These are phyloP conservation scores for Hygrophila difformis DNA, from an alignment of 257 asterid genomes.

Conservation along the genomic window DNA sequence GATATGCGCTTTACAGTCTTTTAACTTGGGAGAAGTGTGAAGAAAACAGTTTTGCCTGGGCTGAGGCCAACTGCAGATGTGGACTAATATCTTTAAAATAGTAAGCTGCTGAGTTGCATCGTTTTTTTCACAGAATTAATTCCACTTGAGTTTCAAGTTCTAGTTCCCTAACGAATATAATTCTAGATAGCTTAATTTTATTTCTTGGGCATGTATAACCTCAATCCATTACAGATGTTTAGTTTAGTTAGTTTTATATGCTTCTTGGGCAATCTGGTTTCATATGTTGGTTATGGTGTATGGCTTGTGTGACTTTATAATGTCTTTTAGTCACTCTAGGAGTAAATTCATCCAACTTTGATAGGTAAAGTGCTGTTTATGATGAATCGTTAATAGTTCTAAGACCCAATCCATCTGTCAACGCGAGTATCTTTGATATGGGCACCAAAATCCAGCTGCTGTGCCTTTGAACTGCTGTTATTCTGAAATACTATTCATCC, in stretches of 20 bases:
- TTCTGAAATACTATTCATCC: not conserved
- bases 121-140: not conserved
- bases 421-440: slow-evolving; percentile 5
- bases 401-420: not conserved
- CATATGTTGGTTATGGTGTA: not conserved
- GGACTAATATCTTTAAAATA: slow-evolving; percentile 94
- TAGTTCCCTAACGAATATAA: too few species aligned
- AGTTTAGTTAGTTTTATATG: too few species aligned
- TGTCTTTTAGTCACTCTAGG: not conserved
- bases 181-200: too few species aligned
- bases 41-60: slow-evolving; percentile 17
- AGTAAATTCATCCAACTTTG: not conserved
- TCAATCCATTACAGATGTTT: too few species aligned
- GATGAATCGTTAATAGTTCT: not conserved
- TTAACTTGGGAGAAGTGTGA: slow-evolving; percentile 18
- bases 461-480: not conserved
- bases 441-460: not conserved
- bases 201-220: too few species aligned
- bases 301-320: not conserved
- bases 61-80: slow-evolving; percentile 51
- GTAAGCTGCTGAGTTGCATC: slow-evolving; percentile 39
- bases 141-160: slow-evolving; percentile 1
- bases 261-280: not conserved
- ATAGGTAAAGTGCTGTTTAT: too few species aligned
- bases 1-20: slow-evolving; percentile 16